phyloP scores from a whole-genome alignment of 2,329 filamentous ascomycete species.

The Alternaria sp. region DNA sequence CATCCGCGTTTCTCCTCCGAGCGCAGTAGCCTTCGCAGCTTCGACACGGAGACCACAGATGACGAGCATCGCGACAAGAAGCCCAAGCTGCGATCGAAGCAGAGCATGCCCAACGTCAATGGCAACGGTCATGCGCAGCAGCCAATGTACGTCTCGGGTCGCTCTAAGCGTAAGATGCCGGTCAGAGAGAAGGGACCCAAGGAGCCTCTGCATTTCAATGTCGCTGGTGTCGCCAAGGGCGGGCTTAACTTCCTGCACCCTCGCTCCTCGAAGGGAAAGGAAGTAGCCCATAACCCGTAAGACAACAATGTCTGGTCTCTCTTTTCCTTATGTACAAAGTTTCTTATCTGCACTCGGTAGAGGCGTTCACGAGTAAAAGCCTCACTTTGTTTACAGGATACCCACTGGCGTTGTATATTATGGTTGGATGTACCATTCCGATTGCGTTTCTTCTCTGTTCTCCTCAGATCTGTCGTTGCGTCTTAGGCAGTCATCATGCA shows the following conservation, averaged over 20 bases:
- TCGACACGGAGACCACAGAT: conserved; percentile 45
- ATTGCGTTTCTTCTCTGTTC: neutral
- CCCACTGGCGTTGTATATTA: conserved; percentile 31
- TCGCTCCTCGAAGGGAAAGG: conserved; percentile 47
- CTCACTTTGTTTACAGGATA: conserved; percentile 29
- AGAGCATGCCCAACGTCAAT: conserved; percentile 42
- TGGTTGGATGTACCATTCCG: neutral
- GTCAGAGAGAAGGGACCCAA: conserved; percentile 47
- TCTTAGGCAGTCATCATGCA: neutral
- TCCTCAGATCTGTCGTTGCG: neutral
- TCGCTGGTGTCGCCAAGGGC: conserved; percentile 46
- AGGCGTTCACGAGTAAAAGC: conserved; percentile 32
- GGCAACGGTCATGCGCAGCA: conserved; percentile 30
- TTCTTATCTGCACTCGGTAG: conserved; percentile 2
- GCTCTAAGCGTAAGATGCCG: conserved; percentile 52
- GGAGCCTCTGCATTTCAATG: conserved; percentile 49
- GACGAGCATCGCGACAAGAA: conserved; percentile 52
- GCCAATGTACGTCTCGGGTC: conserved; percentile 49
- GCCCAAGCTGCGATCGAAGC: conserved; percentile 47
- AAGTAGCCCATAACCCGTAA: conserved; percentile 31
- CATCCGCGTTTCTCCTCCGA: conserved; percentile 41
- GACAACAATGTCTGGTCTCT: neutral
- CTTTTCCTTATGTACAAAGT: neutral
- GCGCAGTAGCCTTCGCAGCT: conserved; percentile 46
- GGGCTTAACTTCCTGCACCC: conserved; percentile 41